A percentile compares a stretch with the other conserved stretches of the same genome.
Evolutionary conservation across 306 rosid species (phyloP).

Genomic region (Quercus wislizeni): DNA sequence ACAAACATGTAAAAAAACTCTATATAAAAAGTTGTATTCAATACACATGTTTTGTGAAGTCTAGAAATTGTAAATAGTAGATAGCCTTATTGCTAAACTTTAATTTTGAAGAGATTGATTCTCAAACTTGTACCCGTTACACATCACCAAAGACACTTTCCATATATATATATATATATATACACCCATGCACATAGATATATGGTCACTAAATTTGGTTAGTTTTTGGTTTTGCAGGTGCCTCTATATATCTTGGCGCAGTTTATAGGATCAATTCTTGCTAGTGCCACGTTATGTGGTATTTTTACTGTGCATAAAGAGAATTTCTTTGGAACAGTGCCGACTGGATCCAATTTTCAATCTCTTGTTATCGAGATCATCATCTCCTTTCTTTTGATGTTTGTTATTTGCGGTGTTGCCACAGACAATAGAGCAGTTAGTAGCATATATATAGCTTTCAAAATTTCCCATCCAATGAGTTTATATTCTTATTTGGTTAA

Average conservation of each 20-base stretch:
- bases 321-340: constrained; percentile 51
- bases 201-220: too few species aligned
- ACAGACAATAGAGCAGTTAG: constrained; percentile 71
- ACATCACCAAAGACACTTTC: too few species aligned
- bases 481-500: background rate
- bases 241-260: constrained; percentile 57
- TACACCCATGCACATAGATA: too few species aligned
- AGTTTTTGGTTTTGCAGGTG: constrained; percentile 27
- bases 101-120: too few species aligned
- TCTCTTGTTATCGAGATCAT: constrained; percentile 53
- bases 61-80: too few species aligned
- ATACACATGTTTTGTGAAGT: too few species aligned
- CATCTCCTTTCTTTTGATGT: constrained; percentile 58
- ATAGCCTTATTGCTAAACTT: too few species aligned
- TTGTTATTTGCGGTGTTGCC: constrained; percentile 70
- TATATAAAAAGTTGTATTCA: too few species aligned
- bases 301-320: constrained; percentile 28
- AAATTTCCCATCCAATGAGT: background rate
- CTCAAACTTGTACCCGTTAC: too few species aligned
- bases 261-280: constrained; percentile 48
- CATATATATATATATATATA: too few species aligned
- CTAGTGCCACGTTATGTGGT: constrained; percentile 54
- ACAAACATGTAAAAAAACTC: too few species aligned
- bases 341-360: constrained; percentile 41
- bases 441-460: background rate